Evolutionary conservation across 2,329 filamentous ascomycete genomes (phyloP).

Genomic region (Fusarium odoratissimum): DNA sequence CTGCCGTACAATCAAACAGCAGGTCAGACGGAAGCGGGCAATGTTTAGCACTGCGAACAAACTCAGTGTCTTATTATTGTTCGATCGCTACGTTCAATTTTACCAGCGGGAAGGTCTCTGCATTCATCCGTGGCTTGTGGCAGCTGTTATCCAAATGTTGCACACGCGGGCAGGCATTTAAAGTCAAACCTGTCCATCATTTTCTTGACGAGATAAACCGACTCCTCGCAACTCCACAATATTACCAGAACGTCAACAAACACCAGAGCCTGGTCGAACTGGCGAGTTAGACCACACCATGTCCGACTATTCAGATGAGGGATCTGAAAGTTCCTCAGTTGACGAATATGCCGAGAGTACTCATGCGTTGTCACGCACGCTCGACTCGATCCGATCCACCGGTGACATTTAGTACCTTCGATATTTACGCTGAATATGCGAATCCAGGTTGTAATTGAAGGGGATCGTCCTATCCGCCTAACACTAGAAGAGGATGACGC

Average conservation of each 20-base stretch:
- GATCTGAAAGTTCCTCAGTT: background rate
- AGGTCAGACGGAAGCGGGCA: background rate
- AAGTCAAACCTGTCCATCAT: too few relatives aligned
- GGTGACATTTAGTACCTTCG: conserved; percentile 13
- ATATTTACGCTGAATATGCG: background rate
- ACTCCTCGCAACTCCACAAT: too few relatives aligned
- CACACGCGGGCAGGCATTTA: too few relatives aligned
- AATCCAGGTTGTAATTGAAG: conserved; percentile 14
- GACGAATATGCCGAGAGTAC: background rate
- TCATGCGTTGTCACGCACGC: background rate
- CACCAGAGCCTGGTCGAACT: background rate
- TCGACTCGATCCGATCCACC: conserved; percentile 9
- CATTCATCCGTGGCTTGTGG: too few relatives aligned
- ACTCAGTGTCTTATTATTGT: too few relatives aligned
- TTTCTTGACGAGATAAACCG: too few relatives aligned
- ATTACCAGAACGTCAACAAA: background rate
- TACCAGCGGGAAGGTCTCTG: too few relatives aligned
- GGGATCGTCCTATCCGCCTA: background rate
- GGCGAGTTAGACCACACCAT: background rate
- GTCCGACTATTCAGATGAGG: background rate
- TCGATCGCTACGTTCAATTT: background rate
- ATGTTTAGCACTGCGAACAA: background rate
- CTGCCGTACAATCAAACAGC: background rate
- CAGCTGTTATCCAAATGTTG: too few relatives aligned
- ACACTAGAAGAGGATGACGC: conserved; percentile 8